These are phyloP conservation scores for Fraxinus americana DNA, from an alignment of 257 asterid species.

Conservation along the genomic window DNA sequence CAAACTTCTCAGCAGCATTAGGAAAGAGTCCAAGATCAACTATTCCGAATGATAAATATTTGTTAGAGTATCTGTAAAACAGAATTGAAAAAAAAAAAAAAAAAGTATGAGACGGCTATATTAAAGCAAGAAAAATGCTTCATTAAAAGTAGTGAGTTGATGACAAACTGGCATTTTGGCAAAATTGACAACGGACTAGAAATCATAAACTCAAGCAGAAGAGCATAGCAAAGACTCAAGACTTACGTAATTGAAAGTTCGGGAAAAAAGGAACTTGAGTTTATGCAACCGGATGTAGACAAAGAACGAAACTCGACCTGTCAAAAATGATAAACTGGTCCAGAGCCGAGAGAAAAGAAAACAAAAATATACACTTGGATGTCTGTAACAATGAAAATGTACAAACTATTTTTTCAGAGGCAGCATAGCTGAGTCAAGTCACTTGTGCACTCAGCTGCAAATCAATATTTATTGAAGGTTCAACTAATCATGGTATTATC, in stretches of 20 bases:
- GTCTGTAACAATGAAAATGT: background rate
- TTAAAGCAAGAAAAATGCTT: background rate
- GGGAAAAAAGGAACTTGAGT: conserved; percentile 83
- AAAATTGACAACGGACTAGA: background rate
- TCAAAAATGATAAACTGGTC: conserved; percentile 31
- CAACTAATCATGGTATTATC: background rate
- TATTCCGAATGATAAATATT: conserved; percentile 73
- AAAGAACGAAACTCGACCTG: conserved; percentile 89
- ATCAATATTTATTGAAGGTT: background rate
- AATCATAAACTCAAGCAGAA: conserved; percentile 10
- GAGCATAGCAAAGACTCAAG: conserved; percentile 14
- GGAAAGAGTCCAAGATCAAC: conserved; percentile 98
- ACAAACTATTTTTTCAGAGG: background rate
- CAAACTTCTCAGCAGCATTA: conserved; percentile 93
- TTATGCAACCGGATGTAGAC: conserved; percentile 65
- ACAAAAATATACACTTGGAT: background rate
- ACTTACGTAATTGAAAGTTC: conserved; percentile 94
- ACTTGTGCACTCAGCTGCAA: background rate
- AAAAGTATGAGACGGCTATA: conserved; percentile 29
- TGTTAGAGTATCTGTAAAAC: conserved; percentile 70
- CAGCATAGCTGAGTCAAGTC: background rate
- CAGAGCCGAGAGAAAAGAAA: conserved; percentile 6
- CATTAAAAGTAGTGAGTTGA: background rate
- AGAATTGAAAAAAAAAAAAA: conserved; percentile 7
- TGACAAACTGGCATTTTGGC: conserved; percentile 9